phyloP scores from a whole-genome alignment of 352 stramenopile genomes.

The Phytophthora colocasiae region DNA sequence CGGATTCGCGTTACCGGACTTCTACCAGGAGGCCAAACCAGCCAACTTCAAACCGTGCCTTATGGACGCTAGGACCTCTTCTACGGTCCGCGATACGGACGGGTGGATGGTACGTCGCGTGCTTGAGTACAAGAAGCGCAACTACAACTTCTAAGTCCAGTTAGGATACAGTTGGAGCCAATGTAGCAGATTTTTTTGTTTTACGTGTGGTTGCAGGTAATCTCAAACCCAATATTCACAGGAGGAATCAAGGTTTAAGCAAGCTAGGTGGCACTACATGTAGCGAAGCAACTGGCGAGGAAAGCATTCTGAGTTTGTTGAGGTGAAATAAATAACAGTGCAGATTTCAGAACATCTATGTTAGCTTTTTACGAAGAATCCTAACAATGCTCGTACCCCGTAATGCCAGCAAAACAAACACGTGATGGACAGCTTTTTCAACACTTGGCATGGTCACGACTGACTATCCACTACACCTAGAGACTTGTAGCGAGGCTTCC shows the following conservation, averaged over 20 bases:
- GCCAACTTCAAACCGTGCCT: constrained; percentile 19
- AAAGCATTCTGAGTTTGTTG: too few relatives aligned
- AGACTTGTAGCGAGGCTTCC: constrained; percentile 27
- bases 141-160: constrained; percentile 22
- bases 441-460: background rate
- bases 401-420: constrained; percentile 1
- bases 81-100: constrained; percentile 17
- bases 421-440: too few relatives aligned
- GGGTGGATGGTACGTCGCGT: constrained; percentile 43
- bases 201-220: too few relatives aligned
- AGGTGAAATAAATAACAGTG: too few relatives aligned
- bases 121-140: constrained; percentile 28
- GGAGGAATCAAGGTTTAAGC: too few relatives aligned
- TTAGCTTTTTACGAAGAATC: constrained; percentile 1
- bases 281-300: too few relatives aligned
- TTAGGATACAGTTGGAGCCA: too few relatives aligned
- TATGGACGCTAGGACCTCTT: constrained; percentile 25
- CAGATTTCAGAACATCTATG: background rate
- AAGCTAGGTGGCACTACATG: too few relatives aligned
- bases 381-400: background rate
- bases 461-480: constrained; percentile 4
- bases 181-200: too few relatives aligned
- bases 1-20: constrained; percentile 26
- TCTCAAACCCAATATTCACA: too few relatives aligned
- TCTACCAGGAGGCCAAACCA: constrained; percentile 25